Evolutionary conservation across 2,329 filamentous ascomycete species (phyloP), one percentile per base, ranked within the genome.

Genomic region (Ophiostoma montium): DNA sequence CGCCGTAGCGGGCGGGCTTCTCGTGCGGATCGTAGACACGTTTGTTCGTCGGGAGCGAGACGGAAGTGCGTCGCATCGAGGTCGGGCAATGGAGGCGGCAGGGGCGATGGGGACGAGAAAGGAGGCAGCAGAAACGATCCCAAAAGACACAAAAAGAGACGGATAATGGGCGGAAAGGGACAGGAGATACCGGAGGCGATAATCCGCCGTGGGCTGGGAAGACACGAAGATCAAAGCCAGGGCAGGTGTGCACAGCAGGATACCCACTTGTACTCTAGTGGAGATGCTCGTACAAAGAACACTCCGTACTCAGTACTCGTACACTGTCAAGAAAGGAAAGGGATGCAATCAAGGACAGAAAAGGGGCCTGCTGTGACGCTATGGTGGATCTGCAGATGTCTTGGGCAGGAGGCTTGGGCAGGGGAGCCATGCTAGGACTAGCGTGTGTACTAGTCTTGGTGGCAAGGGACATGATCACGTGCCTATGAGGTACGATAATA

Each of bases 51-150:
- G 77, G 75, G 63, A 80, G 63, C 60, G 78, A 80, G 53, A 79
- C 74, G 55, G 76, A 80, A 62, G 75, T 76, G 67, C 76, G 78
- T 71, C 77, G 74, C 78, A 82, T 82, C 42, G 32, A 33, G 30
- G 42, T 6, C 42, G 27, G 27, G 42, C 27, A 18, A n/a, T 13
- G 10, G 64, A 49, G 46, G 47, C 41, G 15, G 11, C 45, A 47
- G 16, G 30, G 42, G 21, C 27, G 15, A 30, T 5, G 44, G 8
- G 35, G 33, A 9, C 11, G 35, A 38, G 38, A 13, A 23, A 32
- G 18, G 35, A 16, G 2, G 31, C 23, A 15, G 31, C 31, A 21
- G 27, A 47, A 44, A 31, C n/a, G n/a, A 38, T 41, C 18, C 38
- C 11, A 47, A 38, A 16, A 32, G 11, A 21, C 12, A 15, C 30